Conservation (phyloP, 1,139 yeast species). For the Kluyveromyces marxianus region DNA sequence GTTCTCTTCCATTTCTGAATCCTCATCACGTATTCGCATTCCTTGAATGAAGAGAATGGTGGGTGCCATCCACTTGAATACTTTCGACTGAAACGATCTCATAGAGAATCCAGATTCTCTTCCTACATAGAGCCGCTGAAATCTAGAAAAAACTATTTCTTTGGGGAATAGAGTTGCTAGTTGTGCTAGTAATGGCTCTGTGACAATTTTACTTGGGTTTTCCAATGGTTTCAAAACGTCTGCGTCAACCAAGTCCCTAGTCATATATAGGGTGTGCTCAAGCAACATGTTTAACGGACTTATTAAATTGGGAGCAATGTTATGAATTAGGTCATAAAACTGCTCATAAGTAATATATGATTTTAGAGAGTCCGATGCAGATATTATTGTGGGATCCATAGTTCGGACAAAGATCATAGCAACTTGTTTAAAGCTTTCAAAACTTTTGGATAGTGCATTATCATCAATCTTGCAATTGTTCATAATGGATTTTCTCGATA, state of each 20-base stretch:
- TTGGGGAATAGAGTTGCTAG: constrained; percentile 28
- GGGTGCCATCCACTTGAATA: constrained; percentile 88
- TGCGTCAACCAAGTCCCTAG: constrained; percentile 14
- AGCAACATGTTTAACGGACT: constrained; percentile 35
- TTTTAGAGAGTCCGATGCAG: constrained; percentile 18
- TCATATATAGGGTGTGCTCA: constrained; percentile 29
- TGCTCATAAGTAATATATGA: constrained; percentile 31
- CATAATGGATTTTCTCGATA: constrained; percentile 31
- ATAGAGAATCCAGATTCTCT: constrained; percentile 75
- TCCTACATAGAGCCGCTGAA: constrained; percentile 65
- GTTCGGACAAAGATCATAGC: constrained; percentile 38
- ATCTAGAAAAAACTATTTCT: constrained; percentile 35
- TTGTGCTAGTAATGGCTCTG: constrained; percentile 29
- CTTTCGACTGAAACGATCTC: constrained; percentile 75
- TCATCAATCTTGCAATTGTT: constrained; percentile 19
- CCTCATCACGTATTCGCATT: constrained; percentile 40
- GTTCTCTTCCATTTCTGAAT: constrained; percentile 16
- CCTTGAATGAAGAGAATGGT: constrained; percentile 68
- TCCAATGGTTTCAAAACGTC: not conserved
- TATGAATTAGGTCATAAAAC: constrained; percentile 31
- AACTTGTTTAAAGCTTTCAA: constrained; percentile 22
- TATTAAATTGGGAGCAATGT: constrained; percentile 36
- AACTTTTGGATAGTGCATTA: constrained; percentile 12
- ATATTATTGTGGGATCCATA: constrained; percentile 33
- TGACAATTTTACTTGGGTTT: constrained; percentile 23